phyloP scores from a whole-genome alignment of 495 filamentous ascomycete species.

The Aspergillus funiculosus region DNA sequence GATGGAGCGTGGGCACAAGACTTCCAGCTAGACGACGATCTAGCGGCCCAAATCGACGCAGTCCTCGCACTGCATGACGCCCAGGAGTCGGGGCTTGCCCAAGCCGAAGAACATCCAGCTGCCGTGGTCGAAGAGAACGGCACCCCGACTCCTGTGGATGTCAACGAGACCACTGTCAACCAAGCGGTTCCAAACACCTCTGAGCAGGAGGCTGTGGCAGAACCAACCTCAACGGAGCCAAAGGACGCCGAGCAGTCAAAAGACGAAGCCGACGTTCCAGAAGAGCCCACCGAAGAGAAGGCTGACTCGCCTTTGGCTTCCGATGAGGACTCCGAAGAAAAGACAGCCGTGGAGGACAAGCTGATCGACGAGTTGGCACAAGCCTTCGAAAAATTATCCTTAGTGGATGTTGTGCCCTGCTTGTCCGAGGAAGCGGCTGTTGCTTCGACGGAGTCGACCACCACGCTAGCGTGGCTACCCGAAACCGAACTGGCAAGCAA shows the following conservation, averaged over 20 bases:
- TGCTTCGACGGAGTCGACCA: slow-evolving; percentile 7
- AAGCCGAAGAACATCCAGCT: neutral
- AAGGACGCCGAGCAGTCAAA: slow-evolving; percentile 3
- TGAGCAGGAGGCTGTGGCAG: slow-evolving; percentile 10
- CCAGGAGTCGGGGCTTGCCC: neutral
- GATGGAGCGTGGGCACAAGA: neutral
- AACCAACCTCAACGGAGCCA: slow-evolving; percentile 14
- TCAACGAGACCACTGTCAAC: neutral
- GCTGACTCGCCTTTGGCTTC: slow-evolving; percentile 6
- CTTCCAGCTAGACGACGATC: neutral
- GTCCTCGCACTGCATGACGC: slow-evolving; percentile 2
- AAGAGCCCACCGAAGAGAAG: neutral
- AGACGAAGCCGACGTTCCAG: neutral
- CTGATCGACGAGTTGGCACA: slow-evolving; percentile 6
- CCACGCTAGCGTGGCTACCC: slow-evolving; percentile 8
- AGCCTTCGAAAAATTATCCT: slow-evolving; percentile 4
- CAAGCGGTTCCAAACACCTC: neutral
- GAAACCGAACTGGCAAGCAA: slow-evolving; percentile 2
- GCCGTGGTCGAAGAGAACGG: neutral
- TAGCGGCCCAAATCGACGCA: slow-evolving; percentile 1
- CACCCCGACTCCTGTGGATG: slow-evolving; percentile 1
- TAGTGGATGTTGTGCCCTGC: slow-evolving; percentile 5
- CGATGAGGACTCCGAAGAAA: slow-evolving; percentile 11
- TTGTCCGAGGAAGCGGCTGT: slow-evolving; percentile 11
- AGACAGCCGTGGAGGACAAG: slow-evolving; percentile 10